Evolutionary conservation across 2,329 filamentous ascomycete genomes (phyloP).

Genomic region (Alternaria sp.): DNA sequence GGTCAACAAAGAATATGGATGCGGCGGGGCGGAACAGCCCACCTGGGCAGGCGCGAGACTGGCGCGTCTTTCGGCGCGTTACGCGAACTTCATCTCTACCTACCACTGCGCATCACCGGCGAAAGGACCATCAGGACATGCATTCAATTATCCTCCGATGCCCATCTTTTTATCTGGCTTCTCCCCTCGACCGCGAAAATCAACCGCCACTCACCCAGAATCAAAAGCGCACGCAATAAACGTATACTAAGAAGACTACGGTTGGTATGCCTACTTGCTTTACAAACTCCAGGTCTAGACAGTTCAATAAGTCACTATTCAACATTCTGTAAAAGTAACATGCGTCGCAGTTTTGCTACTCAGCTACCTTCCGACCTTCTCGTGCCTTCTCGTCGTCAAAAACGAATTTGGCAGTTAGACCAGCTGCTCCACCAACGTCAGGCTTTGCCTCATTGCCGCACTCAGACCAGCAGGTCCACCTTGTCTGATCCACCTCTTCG

Average conservation of each 20-base stretch:
- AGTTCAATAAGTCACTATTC: not conserved
- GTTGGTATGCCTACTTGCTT: not conserved
- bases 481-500: not conserved
- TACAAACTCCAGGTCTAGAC: not conserved
- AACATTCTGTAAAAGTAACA: accelerated
- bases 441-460: not conserved
- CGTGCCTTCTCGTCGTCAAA: not conserved
- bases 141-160: too few relatives aligned
- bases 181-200: too few relatives aligned
- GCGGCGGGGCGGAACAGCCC: not conserved
- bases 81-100: not conserved
- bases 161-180: too few relatives aligned
- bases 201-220: too few relatives aligned
- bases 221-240: too few relatives aligned
- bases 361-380: not conserved
- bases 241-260: too few relatives aligned
- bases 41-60: not conserved
- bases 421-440: not conserved
- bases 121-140: too few relatives aligned
- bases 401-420: not conserved
- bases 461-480: not conserved
- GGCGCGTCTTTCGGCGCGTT: not conserved
- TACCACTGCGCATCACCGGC: too few relatives aligned
- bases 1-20: not conserved
- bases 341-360: not conserved